A percentile compares a stretch with the other conserved stretches of the same genome.
Evolutionary conservation across 495 filamentous ascomycete genomes (phyloP).

Genomic region (Talaromyces ruber): DNA sequence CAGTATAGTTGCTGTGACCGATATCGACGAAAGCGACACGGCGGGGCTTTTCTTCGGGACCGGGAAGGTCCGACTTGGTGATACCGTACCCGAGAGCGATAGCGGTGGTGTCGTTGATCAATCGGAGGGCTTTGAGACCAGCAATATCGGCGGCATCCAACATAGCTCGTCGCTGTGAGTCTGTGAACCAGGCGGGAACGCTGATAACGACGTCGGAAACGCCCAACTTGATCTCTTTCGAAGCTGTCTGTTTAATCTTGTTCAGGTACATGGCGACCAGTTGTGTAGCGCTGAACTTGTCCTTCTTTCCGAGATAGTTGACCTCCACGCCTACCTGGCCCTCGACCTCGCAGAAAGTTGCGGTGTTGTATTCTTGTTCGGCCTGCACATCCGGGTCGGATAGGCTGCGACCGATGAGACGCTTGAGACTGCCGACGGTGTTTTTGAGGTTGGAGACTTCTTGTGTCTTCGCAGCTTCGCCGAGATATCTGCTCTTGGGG

Average conservation of each 20-base stretch:
- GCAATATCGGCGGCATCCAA: constrained; percentile 93
- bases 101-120: constrained; percentile 98
- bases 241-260: constrained; percentile 84
- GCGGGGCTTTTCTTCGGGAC: constrained; percentile 83
- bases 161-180: constrained; percentile 79
- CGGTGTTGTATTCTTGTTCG: constrained; percentile 88
- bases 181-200: constrained; percentile 95
- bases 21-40: constrained; percentile 93
- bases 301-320: constrained; percentile 86
- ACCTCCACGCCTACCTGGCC: constrained; percentile 95
- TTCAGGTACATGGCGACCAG: constrained; percentile 89
- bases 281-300: constrained; percentile 86
- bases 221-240: constrained; percentile 80
- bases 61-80: constrained; percentile 88
- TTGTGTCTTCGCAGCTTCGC: constrained; percentile 94
- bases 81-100: constrained; percentile 96
- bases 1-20: constrained; percentile 91
- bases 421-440: constrained; percentile 87
- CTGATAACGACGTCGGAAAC: constrained; percentile 94
- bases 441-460: constrained; percentile 99
- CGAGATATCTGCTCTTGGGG: constrained; percentile 84
- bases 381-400: constrained; percentile 86
- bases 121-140: constrained; percentile 80
- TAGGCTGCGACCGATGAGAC: constrained; percentile 76
- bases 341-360: constrained; percentile 76